Evolutionary conservation across 257 asterid species (phyloP), one percentile per base, ranked within the genome.

Genomic region (Ocimum tenuiflorum): DNA sequence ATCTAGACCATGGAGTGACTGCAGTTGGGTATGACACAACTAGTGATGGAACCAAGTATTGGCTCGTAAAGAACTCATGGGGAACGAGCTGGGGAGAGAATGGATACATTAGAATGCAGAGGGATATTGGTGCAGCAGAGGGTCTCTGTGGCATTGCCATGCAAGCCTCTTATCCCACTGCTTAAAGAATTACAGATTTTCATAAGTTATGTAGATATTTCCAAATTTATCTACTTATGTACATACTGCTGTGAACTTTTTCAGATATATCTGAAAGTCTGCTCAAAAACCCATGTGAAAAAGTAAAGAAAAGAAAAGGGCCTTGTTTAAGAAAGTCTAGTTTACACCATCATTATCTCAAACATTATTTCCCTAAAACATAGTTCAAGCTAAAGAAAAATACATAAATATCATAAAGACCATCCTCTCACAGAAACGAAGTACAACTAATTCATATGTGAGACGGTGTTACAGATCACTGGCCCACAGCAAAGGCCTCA

Each of bases 401-500:
- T 17, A 5, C 65, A 57, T 3, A 31, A n/a, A n/a, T n/a, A 33
- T 33, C 8, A 13, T 4, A 11, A 35, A 47, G 7, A 20, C 36
- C 68, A 23, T 36, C n/a, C 10, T 22, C 38, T 35, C 59, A 29
- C 4, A n/a, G 10, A 53, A 15, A 54, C 10, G 42, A 52, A 52
- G 15, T 27, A n/a, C n/a, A n/a, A n/a, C n/a, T n/a, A n/a, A n/a
- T n/a, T n/a, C n/a, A 38, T 11, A 46, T 38, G 36, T 59, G 7
- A 59, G 51, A 19, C 64, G 7, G 15, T 29, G 1, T n/a, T 14
- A 55, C 61, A 9, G 24, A 80, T 68, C 29, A 80, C 85, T 80
- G 91, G 10, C 86, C 88, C 6, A 79, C 80, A 29, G 88, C 88
- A 73, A 89, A 87, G 12, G 88, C 91, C 79, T 87, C 88, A 1